Conservation (phyloP, 139 green algal species). For the Coelastrella sp. region DNA sequence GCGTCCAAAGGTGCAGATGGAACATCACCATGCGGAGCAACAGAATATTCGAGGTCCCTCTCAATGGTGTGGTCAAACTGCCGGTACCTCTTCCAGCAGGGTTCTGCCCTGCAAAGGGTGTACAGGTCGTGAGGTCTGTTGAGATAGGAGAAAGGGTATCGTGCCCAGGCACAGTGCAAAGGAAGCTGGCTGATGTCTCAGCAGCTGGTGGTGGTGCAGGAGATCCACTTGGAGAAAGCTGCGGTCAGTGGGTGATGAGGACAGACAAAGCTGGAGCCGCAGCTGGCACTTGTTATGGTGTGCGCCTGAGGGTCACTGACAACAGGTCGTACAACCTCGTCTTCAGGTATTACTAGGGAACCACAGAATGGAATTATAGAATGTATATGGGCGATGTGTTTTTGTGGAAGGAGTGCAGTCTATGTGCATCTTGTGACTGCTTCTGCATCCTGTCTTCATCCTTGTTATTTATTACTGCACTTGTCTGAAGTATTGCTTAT, state of each 20-base stretch:
- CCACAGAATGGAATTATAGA: too few species aligned
- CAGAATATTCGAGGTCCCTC: background rate
- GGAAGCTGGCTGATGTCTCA: background rate
- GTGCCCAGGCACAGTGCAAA: background rate
- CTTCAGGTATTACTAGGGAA: background rate
- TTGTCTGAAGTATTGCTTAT: too few species aligned
- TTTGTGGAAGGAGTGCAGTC: too few species aligned
- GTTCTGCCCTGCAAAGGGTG: background rate
- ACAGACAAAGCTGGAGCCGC: background rate
- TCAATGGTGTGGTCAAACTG: background rate
- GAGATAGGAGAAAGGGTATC: background rate
- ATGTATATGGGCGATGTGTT: too few species aligned
- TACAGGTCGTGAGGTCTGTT: background rate
- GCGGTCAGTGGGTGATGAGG: background rate
- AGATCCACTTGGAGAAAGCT: background rate
- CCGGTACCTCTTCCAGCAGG: background rate
- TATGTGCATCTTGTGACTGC: background rate
- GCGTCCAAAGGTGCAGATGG: background rate
- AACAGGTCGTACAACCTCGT: conserved; percentile 1
- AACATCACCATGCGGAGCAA: background rate
- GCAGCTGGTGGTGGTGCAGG: background rate
- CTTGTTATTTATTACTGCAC: too few species aligned
- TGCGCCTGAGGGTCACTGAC: background rate
- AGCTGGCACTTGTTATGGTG: background rate
- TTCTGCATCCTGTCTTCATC: background rate